Evolutionary conservation across 306 rosid species (phyloP).

Genomic region (Albizia julibrissin): DNA sequence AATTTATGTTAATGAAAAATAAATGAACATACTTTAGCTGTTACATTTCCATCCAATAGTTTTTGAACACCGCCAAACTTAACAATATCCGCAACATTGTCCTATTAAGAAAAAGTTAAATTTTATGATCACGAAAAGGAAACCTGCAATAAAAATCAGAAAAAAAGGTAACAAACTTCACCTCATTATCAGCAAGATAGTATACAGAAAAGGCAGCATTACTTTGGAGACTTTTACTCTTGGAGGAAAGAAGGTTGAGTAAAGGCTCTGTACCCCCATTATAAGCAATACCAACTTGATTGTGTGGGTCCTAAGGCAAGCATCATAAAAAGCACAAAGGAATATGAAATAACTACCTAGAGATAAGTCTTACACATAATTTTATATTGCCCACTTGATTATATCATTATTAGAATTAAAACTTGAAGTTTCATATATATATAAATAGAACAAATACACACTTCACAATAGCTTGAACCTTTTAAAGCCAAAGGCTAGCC

Average conservation of each 20-base stretch:
- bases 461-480: not conserved
- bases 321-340: not conserved
- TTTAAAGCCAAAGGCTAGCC: slow-evolving; percentile 9
- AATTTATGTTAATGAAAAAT: not conserved
- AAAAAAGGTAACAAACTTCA: slow-evolving; percentile 37
- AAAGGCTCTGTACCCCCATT: slow-evolving; percentile 78
- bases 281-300: slow-evolving; percentile 91
- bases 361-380: not conserved
- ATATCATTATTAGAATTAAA: not conserved
- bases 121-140: slow-evolving; percentile 22
- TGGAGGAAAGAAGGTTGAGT: slow-evolving; percentile 54
- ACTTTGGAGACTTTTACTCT: slow-evolving; percentile 49
- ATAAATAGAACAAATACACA: not conserved
- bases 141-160: slow-evolving; percentile 15
- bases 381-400: not conserved
- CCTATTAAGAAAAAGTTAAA: slow-evolving; percentile 46
- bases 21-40: slow-evolving; percentile 59
- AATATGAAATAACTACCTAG: not conserved
- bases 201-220: slow-evolving; percentile 59
- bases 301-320: slow-evolving; percentile 70
- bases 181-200: slow-evolving; percentile 87
- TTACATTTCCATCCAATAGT: slow-evolving; percentile 70
- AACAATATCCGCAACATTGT: slow-evolving; percentile 71
- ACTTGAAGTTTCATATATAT: no score
- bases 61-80: slow-evolving; percentile 82